Conservation (phyloP, 768 basidiomycete species). For the Russula olivacea region DNA sequence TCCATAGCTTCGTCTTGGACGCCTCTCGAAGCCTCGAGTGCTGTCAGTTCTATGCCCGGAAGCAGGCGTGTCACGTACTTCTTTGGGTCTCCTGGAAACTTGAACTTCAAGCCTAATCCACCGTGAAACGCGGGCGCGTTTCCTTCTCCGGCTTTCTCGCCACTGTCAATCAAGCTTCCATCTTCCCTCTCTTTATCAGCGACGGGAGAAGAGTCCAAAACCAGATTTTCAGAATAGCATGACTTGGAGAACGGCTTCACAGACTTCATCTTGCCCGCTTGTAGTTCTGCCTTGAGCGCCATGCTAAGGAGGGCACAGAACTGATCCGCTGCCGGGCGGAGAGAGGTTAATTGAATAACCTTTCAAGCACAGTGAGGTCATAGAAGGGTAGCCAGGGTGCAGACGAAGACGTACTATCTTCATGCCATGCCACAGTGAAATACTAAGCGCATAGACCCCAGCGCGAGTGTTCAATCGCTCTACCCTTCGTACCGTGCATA, state of each 20-base stretch:
- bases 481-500: slow-evolving; percentile 88
- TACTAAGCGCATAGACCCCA: slow-evolving; percentile 92
- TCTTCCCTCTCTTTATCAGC: slow-evolving; percentile 39
- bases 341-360: slow-evolving; percentile 90
- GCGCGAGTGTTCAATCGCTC: slow-evolving; percentile 90
- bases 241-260: slow-evolving; percentile 89
- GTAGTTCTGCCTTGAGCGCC: slow-evolving; percentile 82
- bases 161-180: slow-evolving; percentile 56
- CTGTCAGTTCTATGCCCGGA: not conserved
- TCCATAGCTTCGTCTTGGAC: slow-evolving; percentile 95
- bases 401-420: slow-evolving; percentile 63
- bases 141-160: slow-evolving; percentile 49
- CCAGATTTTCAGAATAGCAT: slow-evolving; percentile 89
- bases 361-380: slow-evolving; percentile 29
- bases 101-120: slow-evolving; percentile 75
- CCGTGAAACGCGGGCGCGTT: slow-evolving; percentile 61
- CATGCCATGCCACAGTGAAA: slow-evolving; percentile 90
- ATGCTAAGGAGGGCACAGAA: slow-evolving; percentile 89
- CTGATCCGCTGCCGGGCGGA: slow-evolving; percentile 86
- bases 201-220: slow-evolving; percentile 47
- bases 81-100: slow-evolving; percentile 88
- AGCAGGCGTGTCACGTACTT: slow-evolving; percentile 48
- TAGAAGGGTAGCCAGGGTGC: not conserved
- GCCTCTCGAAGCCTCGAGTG: slow-evolving; percentile 69
- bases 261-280: slow-evolving; percentile 87